These are phyloP conservation scores for Anthracocystis walkeri DNA, from an alignment of 1,284 basidiomycete species.

Conservation along the genomic window DNA sequence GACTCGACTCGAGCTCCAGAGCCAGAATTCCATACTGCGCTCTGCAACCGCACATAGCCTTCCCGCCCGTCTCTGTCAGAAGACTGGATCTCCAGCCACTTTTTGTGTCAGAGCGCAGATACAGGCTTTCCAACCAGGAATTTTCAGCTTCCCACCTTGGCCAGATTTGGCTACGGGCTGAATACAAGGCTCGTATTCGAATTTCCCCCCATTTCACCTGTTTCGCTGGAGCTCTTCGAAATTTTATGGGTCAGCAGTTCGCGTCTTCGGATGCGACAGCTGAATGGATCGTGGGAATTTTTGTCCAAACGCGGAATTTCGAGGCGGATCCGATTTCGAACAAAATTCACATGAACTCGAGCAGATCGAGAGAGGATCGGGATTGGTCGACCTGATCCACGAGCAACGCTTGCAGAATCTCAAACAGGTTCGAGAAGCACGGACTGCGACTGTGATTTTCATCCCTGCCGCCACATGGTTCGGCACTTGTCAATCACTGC, in stretches of 20 bases:
- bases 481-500: too few species aligned
- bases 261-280: neutral
- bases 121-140: slow-evolving; percentile 14
- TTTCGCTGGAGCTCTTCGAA: neutral
- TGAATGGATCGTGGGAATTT: slow-evolving; percentile 31
- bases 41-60: neutral
- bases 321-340: slow-evolving; percentile 13
- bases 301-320: neutral
- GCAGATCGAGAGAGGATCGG: neutral
- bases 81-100: neutral
- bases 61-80: neutral
- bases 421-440: too few species aligned
- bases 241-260: neutral
- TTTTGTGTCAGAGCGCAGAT: slow-evolving; percentile 4
- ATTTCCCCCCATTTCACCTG: neutral
- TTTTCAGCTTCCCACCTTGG: neutral
- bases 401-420: neutral
- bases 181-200: slow-evolving; percentile 3
- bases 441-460: too few species aligned
- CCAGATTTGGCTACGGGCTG: neutral
- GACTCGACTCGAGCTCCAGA: neutral
- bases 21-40: neutral
- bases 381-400: neutral
- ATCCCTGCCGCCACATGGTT: too few species aligned
- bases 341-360: neutral